Evolutionary conservation across 2,329 filamentous ascomycete genomes (phyloP).

Genomic region (Diaporthe australafricana): DNA sequence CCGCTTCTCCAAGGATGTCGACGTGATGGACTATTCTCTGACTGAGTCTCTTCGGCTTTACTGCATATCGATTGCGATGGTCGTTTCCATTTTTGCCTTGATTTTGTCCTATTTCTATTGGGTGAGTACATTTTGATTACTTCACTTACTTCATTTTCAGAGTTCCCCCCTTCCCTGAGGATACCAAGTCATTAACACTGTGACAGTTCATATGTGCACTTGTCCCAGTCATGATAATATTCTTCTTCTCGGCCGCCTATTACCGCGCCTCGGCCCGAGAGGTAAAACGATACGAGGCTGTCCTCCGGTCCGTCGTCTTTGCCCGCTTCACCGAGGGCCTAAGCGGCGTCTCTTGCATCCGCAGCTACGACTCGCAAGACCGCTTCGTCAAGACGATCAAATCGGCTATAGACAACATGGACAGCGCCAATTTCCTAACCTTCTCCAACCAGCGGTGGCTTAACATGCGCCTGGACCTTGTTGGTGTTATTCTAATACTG

Average conservation of each 20-base stretch:
- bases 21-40: slow-evolving; percentile 77
- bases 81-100: slow-evolving; percentile 70
- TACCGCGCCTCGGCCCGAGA: slow-evolving; percentile 76
- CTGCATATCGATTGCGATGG: slow-evolving; percentile 71
- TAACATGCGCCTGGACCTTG: slow-evolving; percentile 69
- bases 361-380: slow-evolving; percentile 71
- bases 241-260: slow-evolving; percentile 72
- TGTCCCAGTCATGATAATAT: slow-evolving; percentile 69
- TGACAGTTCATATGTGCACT: slow-evolving; percentile 71
- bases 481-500: slow-evolving; percentile 71
- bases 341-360: slow-evolving; percentile 65
- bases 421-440: slow-evolving; percentile 76
- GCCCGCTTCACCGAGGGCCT: slow-evolving; percentile 74
- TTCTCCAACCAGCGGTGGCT: slow-evolving; percentile 78
- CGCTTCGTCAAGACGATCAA: slow-evolving; percentile 56
- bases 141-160: no score
- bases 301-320: slow-evolving; percentile 74
- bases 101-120: slow-evolving; percentile 76
- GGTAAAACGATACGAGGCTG: slow-evolving; percentile 75
- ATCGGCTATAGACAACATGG: slow-evolving; percentile 70
- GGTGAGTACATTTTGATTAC: neutral
- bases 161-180: no score
- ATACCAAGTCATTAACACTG: neutral
- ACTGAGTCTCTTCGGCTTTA: slow-evolving; percentile 76
- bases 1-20: slow-evolving; percentile 76